Evolutionary conservation across 768 basidiomycete species (phyloP).

Genomic region (Pleurotus ostreatus): DNA sequence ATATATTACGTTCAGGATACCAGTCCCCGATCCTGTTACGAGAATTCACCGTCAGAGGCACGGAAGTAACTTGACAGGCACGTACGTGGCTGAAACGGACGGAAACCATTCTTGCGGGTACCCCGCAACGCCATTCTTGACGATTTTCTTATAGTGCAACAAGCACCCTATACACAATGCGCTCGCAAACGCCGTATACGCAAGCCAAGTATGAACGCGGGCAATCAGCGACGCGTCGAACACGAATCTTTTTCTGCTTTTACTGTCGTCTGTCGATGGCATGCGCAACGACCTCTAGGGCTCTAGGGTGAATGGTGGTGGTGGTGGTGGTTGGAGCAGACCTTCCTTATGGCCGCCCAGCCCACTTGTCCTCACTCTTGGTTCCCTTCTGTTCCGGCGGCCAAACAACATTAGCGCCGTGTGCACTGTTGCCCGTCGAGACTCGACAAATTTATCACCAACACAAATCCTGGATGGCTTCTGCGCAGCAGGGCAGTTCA

Average conservation of each 20-base stretch:
- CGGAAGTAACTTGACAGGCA: conserved; percentile 12
- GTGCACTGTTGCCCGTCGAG: too few relatives aligned
- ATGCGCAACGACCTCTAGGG: background rate
- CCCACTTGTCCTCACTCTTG: too few relatives aligned
- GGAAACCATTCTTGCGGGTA: conserved; percentile 92
- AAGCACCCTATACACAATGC: conserved; percentile 63
- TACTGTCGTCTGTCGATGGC: conserved; percentile 1
- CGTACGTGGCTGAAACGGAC: conserved; percentile 81
- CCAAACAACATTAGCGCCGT: too few relatives aligned
- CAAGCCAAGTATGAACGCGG: conserved; percentile 61
- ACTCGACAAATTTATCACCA: too few relatives aligned
- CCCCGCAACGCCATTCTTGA: conserved; percentile 78
- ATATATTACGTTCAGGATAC: conserved; percentile 81
- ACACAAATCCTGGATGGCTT: background rate
- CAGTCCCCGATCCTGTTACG: conserved; percentile 77
- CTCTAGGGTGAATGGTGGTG: background rate
- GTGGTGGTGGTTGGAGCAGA: background rate
- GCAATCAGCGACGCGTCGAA: conserved; percentile 55
- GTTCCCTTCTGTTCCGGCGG: too few relatives aligned
- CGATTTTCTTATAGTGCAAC: conserved; percentile 80
- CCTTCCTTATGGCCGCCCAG: too few relatives aligned
- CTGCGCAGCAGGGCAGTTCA: background rate
- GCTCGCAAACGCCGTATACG: conserved; percentile 56
- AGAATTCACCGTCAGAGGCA: background rate
- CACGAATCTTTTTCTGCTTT: conserved; percentile 12